Base-by-base conservation (phyloP, 2,329 filamentous ascomycete genomes). In the Arthrobotrys pseudoclavata region DNA sequence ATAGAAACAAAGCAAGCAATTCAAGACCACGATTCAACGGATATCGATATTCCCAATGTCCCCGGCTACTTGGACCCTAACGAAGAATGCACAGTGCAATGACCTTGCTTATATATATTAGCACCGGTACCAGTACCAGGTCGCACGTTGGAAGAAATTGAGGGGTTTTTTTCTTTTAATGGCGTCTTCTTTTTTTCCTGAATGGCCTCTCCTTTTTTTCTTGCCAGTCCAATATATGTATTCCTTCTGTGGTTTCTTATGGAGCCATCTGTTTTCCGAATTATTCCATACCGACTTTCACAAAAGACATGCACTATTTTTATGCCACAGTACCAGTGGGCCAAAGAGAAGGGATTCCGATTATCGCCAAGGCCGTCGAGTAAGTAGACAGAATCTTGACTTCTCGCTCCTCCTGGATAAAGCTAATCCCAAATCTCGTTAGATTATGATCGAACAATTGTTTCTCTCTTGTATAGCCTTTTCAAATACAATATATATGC, bases 21-120 rank as follows among this genome's bases (percentile, higher is more conserved):
- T 31, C 13, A 52, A 24, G 34, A 53, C 5, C 26, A 31, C 4
- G 57, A 69, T 1, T n/a, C 20, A 22, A 76, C 66, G 71, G 64
- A 76, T 52, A 31, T 69, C 7, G 64, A 76, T 34, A 20, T 13
- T 2, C 20, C 31, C 9, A 48, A 52, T 29, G 24, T 66, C 1
- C 71, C 71, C 4, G 71, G 64, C 6, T 29, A 68, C 13, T 22
- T 68, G 2, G 34, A 68, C 15, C n/a, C 42, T 12, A 20, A 18
- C 48, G 62, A 53, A 15, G 3, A 42, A 22, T 67, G 69, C 37
- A 34, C 18, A 13, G 3, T 69, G 15, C 67, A 69, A 53, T 69
- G 24, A 68, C 9, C 2, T 42, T 40, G 18, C 3, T 60, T 26
- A 4, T 40, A 12, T 18, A 18, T 13, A n/a, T 29, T 7, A 7